These are phyloP conservation scores for Pyrenophora seminiperda DNA, from an alignment of 2,329 filamentous ascomycete genomes.

Conservation along the genomic window DNA sequence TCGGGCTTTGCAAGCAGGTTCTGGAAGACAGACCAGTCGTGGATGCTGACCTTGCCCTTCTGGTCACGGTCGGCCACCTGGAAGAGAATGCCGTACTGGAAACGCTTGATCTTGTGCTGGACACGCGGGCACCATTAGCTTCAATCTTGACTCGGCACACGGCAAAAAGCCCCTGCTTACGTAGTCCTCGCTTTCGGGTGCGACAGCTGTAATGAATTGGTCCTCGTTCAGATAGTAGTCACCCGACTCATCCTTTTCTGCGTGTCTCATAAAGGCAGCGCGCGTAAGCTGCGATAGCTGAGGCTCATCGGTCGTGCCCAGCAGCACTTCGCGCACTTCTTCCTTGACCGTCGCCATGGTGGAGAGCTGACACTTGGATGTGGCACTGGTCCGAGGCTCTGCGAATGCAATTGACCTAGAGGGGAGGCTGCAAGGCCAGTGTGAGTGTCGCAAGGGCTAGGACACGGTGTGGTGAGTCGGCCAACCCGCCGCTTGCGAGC, in stretches of 20 bases:
- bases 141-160: slow-evolving; percentile 24
- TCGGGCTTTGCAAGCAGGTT: slow-evolving; percentile 92
- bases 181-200: slow-evolving; percentile 85
- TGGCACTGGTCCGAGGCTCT: slow-evolving; percentile 17
- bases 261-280: slow-evolving; percentile 75
- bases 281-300: slow-evolving; percentile 76
- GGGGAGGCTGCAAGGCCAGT: slow-evolving; percentile 14
- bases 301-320: slow-evolving; percentile 64
- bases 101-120: slow-evolving; percentile 96
- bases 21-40: slow-evolving; percentile 92
- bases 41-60: slow-evolving; percentile 73
- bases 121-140: slow-evolving; percentile 34
- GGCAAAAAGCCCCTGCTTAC: slow-evolving; percentile 61
- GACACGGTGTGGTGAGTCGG: slow-evolving; percentile 29
- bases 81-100: slow-evolving; percentile 95
- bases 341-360: slow-evolving; percentile 69
- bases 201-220: slow-evolving; percentile 91
- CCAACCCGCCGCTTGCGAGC: slow-evolving; percentile 32
- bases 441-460: slow-evolving; percentile 19
- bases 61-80: slow-evolving; percentile 81
- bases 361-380: slow-evolving; percentile 17
- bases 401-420: slow-evolving; percentile 37
- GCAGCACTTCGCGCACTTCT: slow-evolving; percentile 63
- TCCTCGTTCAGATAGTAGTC: slow-evolving; percentile 80
- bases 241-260: slow-evolving; percentile 74